Base-by-base conservation (phyloP, 306 rosid species). In the Cucumis sativus region DNA sequence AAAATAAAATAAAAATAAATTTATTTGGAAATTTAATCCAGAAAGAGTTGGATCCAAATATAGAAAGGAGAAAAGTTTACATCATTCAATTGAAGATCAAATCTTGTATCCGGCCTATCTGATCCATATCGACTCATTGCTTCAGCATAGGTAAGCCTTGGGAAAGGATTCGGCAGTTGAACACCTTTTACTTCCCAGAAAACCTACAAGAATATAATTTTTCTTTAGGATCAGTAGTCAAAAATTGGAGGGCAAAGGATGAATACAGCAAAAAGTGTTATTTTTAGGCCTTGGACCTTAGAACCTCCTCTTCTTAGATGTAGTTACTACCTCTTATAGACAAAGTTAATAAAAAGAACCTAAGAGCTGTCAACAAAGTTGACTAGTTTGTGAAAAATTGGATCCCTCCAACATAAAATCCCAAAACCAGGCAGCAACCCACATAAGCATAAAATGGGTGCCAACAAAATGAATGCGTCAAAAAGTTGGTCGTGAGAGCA, bases 71-170 rank as follows among this genome's bases (percentile, higher is more conserved):
- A 85, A 83, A 74, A 71, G 60, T 58, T 79, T 92, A 95, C 98
- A 88, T 92, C 98, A 82, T 86, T 87, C 77, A 95, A 83, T 83
- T 92, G 96, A 18, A 95, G 98, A 80, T 90, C 92, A 84, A 89
- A 92, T 88, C 98, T 88, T 73, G 84, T 88, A 83, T 92, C 97
- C 64, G 97, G 97, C 84, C 91, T 81, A 80, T 92, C 98, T 8
- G 97, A 92, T 81, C 98, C 97, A 80, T 95, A 92, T 83, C 91
- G 87, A 83, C 84, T 84, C 91, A 88, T 92, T 66, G 98, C 97
- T 82, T 92, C 98, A 78, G 97, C 89, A 82, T 95, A 95, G n/a
- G 97, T 89, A 82, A 95, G 97, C 96, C 96, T 88, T 25, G 97
- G 97, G 79, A 95, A 95, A 79, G 98, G 97, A 70, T 90, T 86